Evolutionary conservation across 148 eudicot species (phyloP).

Genomic region (Nyssa sinensis): DNA sequence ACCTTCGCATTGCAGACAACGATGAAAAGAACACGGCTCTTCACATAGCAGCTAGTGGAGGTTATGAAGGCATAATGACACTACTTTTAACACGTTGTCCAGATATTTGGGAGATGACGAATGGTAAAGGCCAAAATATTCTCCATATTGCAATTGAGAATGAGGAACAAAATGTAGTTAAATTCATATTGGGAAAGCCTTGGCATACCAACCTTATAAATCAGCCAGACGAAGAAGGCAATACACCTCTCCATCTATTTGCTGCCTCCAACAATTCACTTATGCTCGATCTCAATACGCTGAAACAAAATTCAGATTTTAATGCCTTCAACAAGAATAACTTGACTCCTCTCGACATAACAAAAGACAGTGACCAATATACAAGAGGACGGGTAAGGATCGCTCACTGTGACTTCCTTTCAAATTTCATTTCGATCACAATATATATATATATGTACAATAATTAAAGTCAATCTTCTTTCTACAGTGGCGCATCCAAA

Average conservation of each 20-base stretch:
- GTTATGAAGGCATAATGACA: background rate
- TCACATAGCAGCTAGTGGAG: slow-evolving; percentile 20
- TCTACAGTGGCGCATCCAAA: no score
- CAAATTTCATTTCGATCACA: no score
- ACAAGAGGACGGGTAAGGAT: slow-evolving; percentile 10
- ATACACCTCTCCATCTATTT: slow-evolving; percentile 27
- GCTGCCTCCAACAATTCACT: no score
- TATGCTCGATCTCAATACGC: no score
- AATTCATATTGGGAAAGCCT: background rate
- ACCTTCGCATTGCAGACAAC: background rate
- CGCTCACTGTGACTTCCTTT: no score
- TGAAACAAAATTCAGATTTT: no score
- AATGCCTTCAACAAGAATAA: slow-evolving; percentile 16
- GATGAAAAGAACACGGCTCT: slow-evolving; percentile 11
- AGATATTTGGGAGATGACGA: slow-evolving; percentile 14
- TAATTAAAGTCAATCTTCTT: no score
- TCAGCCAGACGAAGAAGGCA: slow-evolving; percentile 19
- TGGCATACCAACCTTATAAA: slow-evolving; percentile 4
- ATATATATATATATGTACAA: no score
- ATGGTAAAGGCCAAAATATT: slow-evolving; percentile 13
- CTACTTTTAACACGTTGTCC: slow-evolving; percentile 7
- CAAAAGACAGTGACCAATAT: background rate
- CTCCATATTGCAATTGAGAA: slow-evolving; percentile 13
- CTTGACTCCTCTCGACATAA: slow-evolving; percentile 18
- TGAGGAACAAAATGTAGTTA: background rate